These are phyloP conservation scores for Murraya paniculata DNA, from an alignment of 345 rosid genomes.

Conservation along the genomic window DNA sequence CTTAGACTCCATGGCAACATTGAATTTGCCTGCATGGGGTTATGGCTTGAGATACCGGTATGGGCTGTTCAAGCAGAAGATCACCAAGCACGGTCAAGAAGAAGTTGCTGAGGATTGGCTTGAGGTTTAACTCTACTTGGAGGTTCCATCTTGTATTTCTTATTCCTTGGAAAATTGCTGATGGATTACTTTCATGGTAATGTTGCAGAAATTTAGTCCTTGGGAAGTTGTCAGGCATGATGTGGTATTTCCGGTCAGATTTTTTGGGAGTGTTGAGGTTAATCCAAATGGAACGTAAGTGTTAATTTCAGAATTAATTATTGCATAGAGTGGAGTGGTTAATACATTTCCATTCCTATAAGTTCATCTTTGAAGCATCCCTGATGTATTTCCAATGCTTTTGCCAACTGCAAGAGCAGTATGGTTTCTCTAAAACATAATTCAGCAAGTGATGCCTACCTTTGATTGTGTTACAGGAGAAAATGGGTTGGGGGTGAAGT, in stretches of 20 bases:
- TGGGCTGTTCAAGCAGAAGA: slow-evolving; percentile 86
- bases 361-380: slow-evolving; percentile 2
- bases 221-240: slow-evolving; percentile 99
- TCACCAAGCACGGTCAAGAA: slow-evolving; percentile 87
- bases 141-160: not conserved
- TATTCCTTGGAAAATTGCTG: slow-evolving; percentile 7
- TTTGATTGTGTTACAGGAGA: slow-evolving; percentile 48
- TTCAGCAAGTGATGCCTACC: slow-evolving; percentile 7
- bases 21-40: slow-evolving; percentile 98
- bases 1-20: slow-evolving; percentile 94
- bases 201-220: slow-evolving; percentile 91
- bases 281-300: slow-evolving; percentile 87
- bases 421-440: slow-evolving; percentile 6
- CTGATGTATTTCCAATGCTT: not conserved
- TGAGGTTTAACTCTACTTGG: slow-evolving; percentile 52
- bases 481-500: slow-evolving; percentile 89
- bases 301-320: slow-evolving; percentile 6
- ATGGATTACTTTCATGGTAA: slow-evolving; percentile 25
- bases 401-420: not conserved
- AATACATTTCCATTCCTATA: not conserved
- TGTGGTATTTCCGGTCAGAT: slow-evolving; percentile 79
- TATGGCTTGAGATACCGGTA: slow-evolving; percentile 93
- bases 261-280: slow-evolving; percentile 74
- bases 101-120: slow-evolving; percentile 99
- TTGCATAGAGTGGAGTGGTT: not conserved